Base-by-base conservation (phyloP, 139 green algal genomes). In the Auxenochlorella pyrenoidosa region DNA sequence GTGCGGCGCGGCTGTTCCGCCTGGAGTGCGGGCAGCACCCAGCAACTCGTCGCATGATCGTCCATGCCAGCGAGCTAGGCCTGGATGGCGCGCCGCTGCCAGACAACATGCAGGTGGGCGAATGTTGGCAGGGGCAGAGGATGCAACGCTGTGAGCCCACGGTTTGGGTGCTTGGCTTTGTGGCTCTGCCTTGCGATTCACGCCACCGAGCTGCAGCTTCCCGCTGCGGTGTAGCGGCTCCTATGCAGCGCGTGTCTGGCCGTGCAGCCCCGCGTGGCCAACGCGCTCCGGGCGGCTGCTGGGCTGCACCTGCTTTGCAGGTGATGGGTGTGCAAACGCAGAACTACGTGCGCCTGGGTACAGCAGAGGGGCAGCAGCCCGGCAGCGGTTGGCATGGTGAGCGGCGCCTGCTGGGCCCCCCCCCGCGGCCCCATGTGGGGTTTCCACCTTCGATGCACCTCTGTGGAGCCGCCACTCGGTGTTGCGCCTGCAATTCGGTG, bases 21-120 rank as follows among this genome's bases (percentile, higher is more conserved):
- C 83, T 93, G 77, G 78, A 85, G 40, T 93, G 89, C 83, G 85
- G 86, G n/a, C 54, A 93, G 71, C 90, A 93, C 66, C 38, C 75
- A 0, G 44, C 71, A 1, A 90, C 89, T 38, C 54, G 86, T 0
- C 82, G 90, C 41, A 84, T 93, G 76, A 86, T 93, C 58, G 40
- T 91, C 0, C 83, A 88, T 59, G 70, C 86, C 22, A 40, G 43
- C 24, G 90, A 93, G 66, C 75, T 83, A 2, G 87, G 79, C 22
- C 40, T 28, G 10, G 41, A 63, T 32, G 79, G 70, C 1, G 88
- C 85, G 43, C 86, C 87, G 8, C 21, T 58, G 36, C 34, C 13
- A 54, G 54, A 82, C 22, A 91, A 91, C 83, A 91, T 85, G 1
- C 78, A 91, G 75, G 63, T 93, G 47, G 22, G n/a, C n/a, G 4